These are phyloP conservation scores for Solanum bukasovii DNA, from an alignment of 257 asterid genomes.

Conservation along the genomic window DNA sequence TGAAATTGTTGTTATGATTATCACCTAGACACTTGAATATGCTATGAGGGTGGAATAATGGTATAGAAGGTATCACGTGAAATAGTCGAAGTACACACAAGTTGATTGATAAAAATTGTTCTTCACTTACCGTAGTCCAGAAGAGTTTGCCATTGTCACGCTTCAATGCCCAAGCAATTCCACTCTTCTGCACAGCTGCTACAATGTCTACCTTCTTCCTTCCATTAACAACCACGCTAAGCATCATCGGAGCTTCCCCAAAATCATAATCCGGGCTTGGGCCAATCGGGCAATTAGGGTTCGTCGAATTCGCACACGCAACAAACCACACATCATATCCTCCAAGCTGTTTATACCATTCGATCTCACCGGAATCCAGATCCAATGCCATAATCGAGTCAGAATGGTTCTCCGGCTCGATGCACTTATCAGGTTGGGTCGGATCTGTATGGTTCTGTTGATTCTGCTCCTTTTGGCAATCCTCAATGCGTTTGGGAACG, in stretches of 20 bases:
- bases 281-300: conserved; percentile 39
- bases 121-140: conserved; percentile 32
- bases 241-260: conserved; percentile 51
- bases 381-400: conserved; percentile 37
- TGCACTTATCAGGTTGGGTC: conserved; percentile 18
- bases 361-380: conserved; percentile 20
- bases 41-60: background rate
- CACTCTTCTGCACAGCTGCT: conserved; percentile 47
- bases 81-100: background rate
- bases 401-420: conserved; percentile 28
- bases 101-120: background rate
- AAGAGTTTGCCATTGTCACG: conserved; percentile 26
- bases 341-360: conserved; percentile 43
- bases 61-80: background rate
- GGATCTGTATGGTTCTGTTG: conserved; percentile 20
- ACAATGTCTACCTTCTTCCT: conserved; percentile 14
- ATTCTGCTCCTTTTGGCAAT: conserved; percentile 27
- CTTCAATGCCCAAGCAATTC: conserved; percentile 43
- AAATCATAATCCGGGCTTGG: conserved; percentile 43
- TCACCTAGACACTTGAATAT: too few species aligned
- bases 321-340: conserved; percentile 47
- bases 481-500: conserved; percentile 19
- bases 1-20: too few species aligned
- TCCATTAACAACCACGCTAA: conserved; percentile 8
- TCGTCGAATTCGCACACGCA: conserved; percentile 18